A percentile compares a stretch with the other conserved stretches of the same genome.
These are phyloP conservation scores for Daedaleopsis nitida DNA, from an alignment of 768 basidiomycete species.

Conservation along the genomic window DNA sequence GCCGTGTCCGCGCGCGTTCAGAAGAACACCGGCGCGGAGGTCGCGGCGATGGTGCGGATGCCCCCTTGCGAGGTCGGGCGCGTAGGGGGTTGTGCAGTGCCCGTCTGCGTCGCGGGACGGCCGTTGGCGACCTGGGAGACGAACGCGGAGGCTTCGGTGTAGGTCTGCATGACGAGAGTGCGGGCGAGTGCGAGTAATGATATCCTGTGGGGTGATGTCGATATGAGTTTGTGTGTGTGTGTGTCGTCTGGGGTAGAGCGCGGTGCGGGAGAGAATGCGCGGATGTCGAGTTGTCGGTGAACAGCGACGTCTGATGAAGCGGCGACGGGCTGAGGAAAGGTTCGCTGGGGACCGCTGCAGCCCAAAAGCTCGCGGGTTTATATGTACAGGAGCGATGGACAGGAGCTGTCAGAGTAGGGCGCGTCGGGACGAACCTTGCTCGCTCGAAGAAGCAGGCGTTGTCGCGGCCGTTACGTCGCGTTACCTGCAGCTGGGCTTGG, in stretches of 20 bases:
- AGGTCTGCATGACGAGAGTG: constrained; percentile 11
- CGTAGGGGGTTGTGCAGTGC: constrained; percentile 7
- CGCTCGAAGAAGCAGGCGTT: constrained; percentile 13
- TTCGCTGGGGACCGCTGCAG: not conserved
- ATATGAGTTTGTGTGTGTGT: not conserved
- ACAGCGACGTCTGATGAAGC: not conserved
- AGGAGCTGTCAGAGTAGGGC: constrained; percentile 14
- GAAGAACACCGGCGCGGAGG: constrained; percentile 26
- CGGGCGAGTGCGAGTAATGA: not conserved
- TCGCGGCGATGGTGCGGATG: constrained; percentile 22
- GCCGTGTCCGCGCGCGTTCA: not conserved
- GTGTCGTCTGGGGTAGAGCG: not conserved
- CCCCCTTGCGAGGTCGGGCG: constrained; percentile 3
- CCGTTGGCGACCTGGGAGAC: constrained; percentile 10
- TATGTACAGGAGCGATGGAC: constrained; percentile 11
- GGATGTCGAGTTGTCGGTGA: not conserved
- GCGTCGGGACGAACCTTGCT: constrained; percentile 4
- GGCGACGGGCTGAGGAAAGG: not conserved
- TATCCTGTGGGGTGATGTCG: not conserved
- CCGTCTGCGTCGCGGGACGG: constrained; percentile 4
- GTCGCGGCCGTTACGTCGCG: not conserved
- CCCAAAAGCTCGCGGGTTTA: not conserved
- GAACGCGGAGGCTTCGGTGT: not conserved
- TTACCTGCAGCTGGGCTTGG: not conserved
- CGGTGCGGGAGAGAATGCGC: not conserved